Evolutionary conservation across 2,329 filamentous ascomycete species (phyloP).

Genomic region (Phyllosticta capitalensis): DNA sequence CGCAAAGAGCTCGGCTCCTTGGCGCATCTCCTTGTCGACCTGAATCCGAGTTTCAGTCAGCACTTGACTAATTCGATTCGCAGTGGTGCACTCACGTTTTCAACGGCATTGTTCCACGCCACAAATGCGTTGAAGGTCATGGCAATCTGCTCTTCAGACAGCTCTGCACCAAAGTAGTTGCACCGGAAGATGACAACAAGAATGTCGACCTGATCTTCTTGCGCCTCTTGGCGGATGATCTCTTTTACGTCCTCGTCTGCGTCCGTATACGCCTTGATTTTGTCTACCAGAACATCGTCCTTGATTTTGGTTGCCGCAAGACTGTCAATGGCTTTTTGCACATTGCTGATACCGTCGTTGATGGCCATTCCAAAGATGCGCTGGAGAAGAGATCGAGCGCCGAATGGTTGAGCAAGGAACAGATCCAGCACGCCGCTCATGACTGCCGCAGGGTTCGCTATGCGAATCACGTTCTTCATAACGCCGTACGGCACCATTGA

Average conservation of each 20-base stretch:
- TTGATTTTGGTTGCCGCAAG: conserved; percentile 62
- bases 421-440: conserved; percentile 94
- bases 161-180: conserved; percentile 61
- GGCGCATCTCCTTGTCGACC: conserved; percentile 75
- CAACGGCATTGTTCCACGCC: conserved; percentile 89
- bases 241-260: conserved; percentile 66
- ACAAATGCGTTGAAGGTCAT: conserved; percentile 90
- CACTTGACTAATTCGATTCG: conserved; percentile 51
- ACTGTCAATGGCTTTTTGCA: conserved; percentile 78
- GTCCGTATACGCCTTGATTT: conserved; percentile 71
- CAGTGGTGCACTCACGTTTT: conserved; percentile 47
- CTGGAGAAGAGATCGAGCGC: conserved; percentile 80
- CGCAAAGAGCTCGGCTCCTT: conserved; percentile 86
- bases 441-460: conserved; percentile 91
- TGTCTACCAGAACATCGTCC: conserved; percentile 69
- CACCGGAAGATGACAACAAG: conserved; percentile 78
- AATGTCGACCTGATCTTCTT: conserved; percentile 66
- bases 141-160: conserved; percentile 67
- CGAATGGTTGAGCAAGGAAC: conserved; percentile 92
- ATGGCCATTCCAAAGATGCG: conserved; percentile 88
- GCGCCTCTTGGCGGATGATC: conserved; percentile 63
- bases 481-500: conserved; percentile 87
- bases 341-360: conserved; percentile 77
- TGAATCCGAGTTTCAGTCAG: conserved; percentile 23
- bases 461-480: conserved; percentile 92